A percentile compares a stretch with the other conserved stretches of the same genome.
Conservation (phyloP, 169 alveolate genomes). For the Eimeria tenella region DNA sequence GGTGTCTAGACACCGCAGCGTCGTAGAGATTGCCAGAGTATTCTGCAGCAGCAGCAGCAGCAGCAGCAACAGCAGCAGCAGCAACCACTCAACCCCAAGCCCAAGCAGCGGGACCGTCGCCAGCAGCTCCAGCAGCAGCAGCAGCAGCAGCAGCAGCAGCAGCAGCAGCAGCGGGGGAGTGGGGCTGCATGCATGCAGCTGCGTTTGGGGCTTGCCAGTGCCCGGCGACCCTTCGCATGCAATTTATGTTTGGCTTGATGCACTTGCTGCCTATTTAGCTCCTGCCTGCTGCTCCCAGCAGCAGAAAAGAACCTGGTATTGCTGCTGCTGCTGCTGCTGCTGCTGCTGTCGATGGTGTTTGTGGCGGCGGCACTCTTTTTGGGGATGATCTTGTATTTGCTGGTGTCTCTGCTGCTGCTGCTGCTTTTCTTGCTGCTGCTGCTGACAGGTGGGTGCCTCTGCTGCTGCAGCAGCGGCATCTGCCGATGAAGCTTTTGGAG, state of each 20-base stretch:
- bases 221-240: background rate
- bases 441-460: background rate
- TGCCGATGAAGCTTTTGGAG: no score
- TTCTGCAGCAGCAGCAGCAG: conserved; percentile 22
- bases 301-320: background rate
- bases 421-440: background rate
- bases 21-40: background rate
- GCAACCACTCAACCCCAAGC: background rate
- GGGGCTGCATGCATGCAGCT: background rate
- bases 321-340: conserved; percentile 2
- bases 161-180: conserved; percentile 19
- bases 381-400: background rate
- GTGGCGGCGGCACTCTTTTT: background rate
- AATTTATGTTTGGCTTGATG: background rate
- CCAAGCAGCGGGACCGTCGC: background rate
- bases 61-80: conserved; percentile 24
- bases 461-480: background rate
- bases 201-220: conserved; percentile 2
- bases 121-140: conserved; percentile 38
- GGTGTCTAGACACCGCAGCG: conserved; percentile 48
- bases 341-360: background rate
- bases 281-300: background rate
- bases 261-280: background rate
- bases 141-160: conserved; percentile 14
- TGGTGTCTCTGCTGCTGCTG: background rate